Evolutionary conservation across 2,329 filamentous ascomycete species (phyloP).

Genomic region (Exophiala sideris): DNA sequence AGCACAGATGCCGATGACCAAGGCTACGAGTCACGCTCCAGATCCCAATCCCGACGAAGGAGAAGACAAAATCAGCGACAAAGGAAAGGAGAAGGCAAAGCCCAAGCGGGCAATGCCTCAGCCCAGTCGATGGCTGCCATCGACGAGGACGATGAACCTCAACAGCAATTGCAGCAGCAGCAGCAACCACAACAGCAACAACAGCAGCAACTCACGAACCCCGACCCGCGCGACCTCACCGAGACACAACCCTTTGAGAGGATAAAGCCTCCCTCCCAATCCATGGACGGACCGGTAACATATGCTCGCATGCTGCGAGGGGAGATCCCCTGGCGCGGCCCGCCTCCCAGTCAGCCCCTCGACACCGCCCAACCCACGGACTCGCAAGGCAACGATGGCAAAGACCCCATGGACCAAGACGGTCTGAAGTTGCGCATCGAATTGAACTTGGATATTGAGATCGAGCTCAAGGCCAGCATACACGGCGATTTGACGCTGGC

Average conservation of each 20-base stretch:
- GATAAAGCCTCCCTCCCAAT: slow-evolving; percentile 54
- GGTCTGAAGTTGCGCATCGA: slow-evolving; percentile 67
- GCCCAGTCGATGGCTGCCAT: slow-evolving; percentile 27
- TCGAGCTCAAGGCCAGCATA: slow-evolving; percentile 80
- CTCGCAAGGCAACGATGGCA: slow-evolving; percentile 43
- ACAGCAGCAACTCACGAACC: slow-evolving; percentile 25
- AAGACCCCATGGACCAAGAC: slow-evolving; percentile 40
- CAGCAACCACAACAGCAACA: slow-evolving; percentile 12
- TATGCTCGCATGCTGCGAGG: slow-evolving; percentile 52
- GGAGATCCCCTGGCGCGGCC: slow-evolving; percentile 53
- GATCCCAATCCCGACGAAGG: slow-evolving; percentile 28
- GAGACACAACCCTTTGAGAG: slow-evolving; percentile 53
- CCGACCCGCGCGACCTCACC: slow-evolving; percentile 43
- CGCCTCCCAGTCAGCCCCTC: slow-evolving; percentile 49
- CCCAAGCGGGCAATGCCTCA: slow-evolving; percentile 23
- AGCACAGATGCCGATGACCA: slow-evolving; percentile 21
- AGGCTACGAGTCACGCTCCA: slow-evolving; percentile 30
- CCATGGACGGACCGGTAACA: slow-evolving; percentile 56
- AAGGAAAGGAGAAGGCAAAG: slow-evolving; percentile 17
- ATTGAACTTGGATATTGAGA: slow-evolving; percentile 77
- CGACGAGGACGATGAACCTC: slow-evolving; percentile 23
- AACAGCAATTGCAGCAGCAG: slow-evolving; percentile 19
- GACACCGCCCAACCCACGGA: slow-evolving; percentile 39
- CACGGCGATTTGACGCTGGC: slow-evolving; percentile 78
- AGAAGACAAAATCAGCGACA: slow-evolving; percentile 29